Evolutionary conservation across 1,139 yeast genomes (phyloP).

Genomic region (Yamadazyma aaseri): DNA sequence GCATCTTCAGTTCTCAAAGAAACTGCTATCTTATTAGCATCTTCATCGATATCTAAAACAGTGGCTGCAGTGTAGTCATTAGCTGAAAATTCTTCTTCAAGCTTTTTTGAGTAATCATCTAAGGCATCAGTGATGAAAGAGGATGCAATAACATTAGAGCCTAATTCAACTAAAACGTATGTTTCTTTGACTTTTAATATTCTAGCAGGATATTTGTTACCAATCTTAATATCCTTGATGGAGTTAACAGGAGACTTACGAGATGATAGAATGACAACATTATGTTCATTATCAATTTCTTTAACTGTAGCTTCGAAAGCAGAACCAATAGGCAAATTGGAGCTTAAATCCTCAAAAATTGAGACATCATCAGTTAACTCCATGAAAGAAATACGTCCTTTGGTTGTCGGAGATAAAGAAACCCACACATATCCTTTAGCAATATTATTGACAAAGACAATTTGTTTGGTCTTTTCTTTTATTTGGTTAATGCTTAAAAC

Average conservation of each 20-base stretch:
- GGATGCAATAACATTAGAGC: constrained; percentile 59
- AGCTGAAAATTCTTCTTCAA: constrained; percentile 50
- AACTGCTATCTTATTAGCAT: constrained; percentile 58
- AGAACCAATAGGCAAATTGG: constrained; percentile 65
- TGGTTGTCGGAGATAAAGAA: constrained; percentile 64
- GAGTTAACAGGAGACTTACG: constrained; percentile 43
- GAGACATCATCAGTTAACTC: constrained; percentile 61
- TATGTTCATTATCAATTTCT: constrained; percentile 53
- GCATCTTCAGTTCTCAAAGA: constrained; percentile 57
- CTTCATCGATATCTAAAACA: constrained; percentile 55
- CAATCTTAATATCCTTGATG: constrained; percentile 55
- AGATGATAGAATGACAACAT: constrained; percentile 50
- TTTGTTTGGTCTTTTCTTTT: constrained; percentile 41
- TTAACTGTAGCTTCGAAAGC: constrained; percentile 63
- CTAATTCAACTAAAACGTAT: constrained; percentile 66
- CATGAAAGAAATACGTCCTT: constrained; percentile 66
- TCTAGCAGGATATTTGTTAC: constrained; percentile 62
- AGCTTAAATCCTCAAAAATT: constrained; percentile 50
- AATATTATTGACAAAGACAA: constrained; percentile 54
- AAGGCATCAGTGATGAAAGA: constrained; percentile 78
- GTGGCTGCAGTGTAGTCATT: constrained; percentile 65
- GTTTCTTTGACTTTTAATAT: constrained; percentile 61
- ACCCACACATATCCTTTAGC: constrained; percentile 63
- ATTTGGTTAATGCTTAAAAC: constrained; percentile 37
- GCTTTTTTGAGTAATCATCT: constrained; percentile 60